Base-by-base conservation (phyloP, 202 grass and related monocot species). In the Schoenoplectus tabernaemontani region DNA sequence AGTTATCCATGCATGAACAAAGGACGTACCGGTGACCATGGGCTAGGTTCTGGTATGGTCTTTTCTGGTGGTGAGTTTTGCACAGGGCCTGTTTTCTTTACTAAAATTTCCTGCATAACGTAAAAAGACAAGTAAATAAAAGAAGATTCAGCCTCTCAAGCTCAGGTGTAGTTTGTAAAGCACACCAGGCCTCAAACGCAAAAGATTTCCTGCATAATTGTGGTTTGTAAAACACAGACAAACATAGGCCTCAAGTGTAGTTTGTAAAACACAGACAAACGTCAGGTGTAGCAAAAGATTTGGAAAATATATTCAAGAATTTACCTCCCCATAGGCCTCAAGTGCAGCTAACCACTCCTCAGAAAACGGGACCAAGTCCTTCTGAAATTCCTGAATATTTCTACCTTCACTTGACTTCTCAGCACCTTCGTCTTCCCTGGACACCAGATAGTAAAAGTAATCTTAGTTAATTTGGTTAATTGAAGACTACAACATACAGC, bases 61-160 rank as follows among this genome's bases (percentile, higher is more conserved):
- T 94, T 89, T 47, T 93, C 91, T 0, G 87, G 88, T 83, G 95
- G 95, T 77, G 95, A 97, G 85, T 97, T 92, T 84, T 97, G 91
- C 81, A 94, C 91, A 57, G 87, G 72, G 2, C 95, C 89, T 68
- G 82, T 92, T 87, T 97, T 92, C 76, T 85, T 70, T 79, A 89
- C 87, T 81, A 97, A 53, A 90, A 94, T 87, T 74, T 94, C 91
- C 95, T 97, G 87, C 57, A 84, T 46, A 78, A 82, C 75, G 86
- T 38, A n/a, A 89, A 83, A 87, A 93, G 85, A 89, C 88, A 89
- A 65, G 81, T 81, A 85, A 85, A 60, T 58, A 91, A 88, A 74
- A 91, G 78, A 28, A 68, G 77, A 77, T 80, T 81, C 71, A 85
- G 56, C 86, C 90, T 90, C 77, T 88, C 86, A 38, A 46, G 0